Base-by-base conservation (phyloP, 116 monocot genomes). In the Dioscorea cayenensis region DNA sequence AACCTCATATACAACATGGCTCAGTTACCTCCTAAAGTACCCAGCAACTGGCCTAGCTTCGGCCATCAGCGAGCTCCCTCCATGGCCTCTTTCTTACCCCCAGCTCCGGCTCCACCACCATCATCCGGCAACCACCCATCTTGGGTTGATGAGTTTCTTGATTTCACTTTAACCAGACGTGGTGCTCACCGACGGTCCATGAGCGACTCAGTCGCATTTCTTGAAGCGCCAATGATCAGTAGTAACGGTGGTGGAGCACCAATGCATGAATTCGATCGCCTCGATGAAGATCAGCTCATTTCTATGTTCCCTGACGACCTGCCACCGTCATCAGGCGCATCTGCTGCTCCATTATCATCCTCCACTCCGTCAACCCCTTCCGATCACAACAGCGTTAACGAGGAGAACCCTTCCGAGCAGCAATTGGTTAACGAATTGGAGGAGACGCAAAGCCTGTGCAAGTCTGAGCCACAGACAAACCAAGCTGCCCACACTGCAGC, bases 121-220 rank as follows among this genome's bases (percentile, higher is more conserved):
- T 10, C 17, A 14, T 11, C 17, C 35, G 19, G 22, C 36, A 4
- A 28, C 50, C 19, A 55, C 14, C 79, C 67, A 0, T 74, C 87
- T 14, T 91, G 88, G 86, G 78, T 81, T n/a, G 87, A 91, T 62
- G 91, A 89, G 23, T 95, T 95, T 82, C 69, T 85, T 51, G 92
- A 95, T 71, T 95, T 85, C 87, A 80, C 86, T 65, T 76, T 77
- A 14, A 23, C 72, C n/a, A 67, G 74, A 50, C 75, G 82, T 23
- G 79, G 77, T 12, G 67, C 84, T 7, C 90, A 86, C 75, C 79
- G 86, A 27, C 70, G 90, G 22, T 77, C 90, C 1, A 75, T 50
- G 1, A 86, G 90, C 77, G 86, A 86, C 77, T 83, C 85, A 18
- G 67, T 89, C 27, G 55, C 89, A 43, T 84, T 86, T 70, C 76